phyloP scores from a whole-genome alignment of 129 eudicot genomes.

The Ambrosia artemisiifolia region DNA sequence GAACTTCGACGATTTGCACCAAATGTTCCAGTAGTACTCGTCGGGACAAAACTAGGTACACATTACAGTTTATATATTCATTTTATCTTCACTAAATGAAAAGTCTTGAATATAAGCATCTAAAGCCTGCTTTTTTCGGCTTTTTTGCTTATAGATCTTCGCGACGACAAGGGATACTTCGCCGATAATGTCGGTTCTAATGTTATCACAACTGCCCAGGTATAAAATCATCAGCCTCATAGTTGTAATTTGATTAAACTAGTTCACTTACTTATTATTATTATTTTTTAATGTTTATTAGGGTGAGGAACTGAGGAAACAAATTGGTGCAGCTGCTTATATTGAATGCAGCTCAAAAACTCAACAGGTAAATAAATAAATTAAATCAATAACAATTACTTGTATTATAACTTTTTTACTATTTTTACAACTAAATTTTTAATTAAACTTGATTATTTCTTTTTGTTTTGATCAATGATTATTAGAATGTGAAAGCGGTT shows the following conservation, averaged over 20 bases:
- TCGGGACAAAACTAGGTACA: slow-evolving; percentile 92
- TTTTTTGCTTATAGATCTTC: slow-evolving; percentile 52
- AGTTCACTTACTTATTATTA: not conserved
- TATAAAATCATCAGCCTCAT: slow-evolving; percentile 20
- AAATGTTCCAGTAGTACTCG: slow-evolving; percentile 92
- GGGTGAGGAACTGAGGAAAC: slow-evolving; percentile 82
- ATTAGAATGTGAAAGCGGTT: slow-evolving; percentile 93
- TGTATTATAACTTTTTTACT: not conserved
- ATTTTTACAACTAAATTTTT: not conserved
- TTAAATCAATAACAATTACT: not conserved
- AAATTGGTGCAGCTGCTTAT: slow-evolving; percentile 81
- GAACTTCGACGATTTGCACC: slow-evolving; percentile 97
- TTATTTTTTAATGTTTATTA: slow-evolving; percentile 16
- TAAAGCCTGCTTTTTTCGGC: not conserved
- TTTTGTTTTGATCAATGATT: not conserved
- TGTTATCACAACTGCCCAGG: slow-evolving; percentile 74
- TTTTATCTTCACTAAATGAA: not conserved
- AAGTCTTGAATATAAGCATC: slow-evolving; percentile 1
- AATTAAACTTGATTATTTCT: not conserved
- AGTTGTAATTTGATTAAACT: not conserved
- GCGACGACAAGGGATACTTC: slow-evolving; percentile 67
- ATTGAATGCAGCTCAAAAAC: slow-evolving; percentile 86
- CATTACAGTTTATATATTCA: not conserved
- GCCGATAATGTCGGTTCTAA: slow-evolving; percentile 73
- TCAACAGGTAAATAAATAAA: slow-evolving; percentile 49